Base-by-base conservation (phyloP, 78 protist species). In the Planoprotostelium fungivorum region DNA sequence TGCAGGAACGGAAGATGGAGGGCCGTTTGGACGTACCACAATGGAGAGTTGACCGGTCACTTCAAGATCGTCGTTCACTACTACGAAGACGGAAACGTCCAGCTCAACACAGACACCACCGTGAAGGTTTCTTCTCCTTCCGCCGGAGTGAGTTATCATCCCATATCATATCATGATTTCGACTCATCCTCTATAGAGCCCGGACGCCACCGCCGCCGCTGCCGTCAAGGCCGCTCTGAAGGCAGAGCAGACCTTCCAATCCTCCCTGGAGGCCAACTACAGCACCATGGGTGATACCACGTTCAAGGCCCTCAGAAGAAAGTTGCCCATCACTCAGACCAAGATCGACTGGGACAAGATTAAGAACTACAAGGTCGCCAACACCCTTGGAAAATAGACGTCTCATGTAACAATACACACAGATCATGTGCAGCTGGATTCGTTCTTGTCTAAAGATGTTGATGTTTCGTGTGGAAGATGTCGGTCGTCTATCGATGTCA, bases 71-170 rank as follows among this genome's bases (percentile, higher is more conserved):
- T 89, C 73, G 94, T 91, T 51, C 96, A 94, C 89, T 94, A 90
- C 90, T 94, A 90, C 86, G 94, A 90, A 36, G 97, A 93, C 83
- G 97, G 97, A 38, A 95, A 95, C 63, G 97, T 95, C 34, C 97
- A 95, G 88, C 85, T 95, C 35, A 95, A 90, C 51, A 90, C 97
- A 10, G 38, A 51, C 38, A 86, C 51, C 85, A 90, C 93, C 88
- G 83, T 83, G n/a, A 94, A 88, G 84, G 37, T 85, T 38, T 63
- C 90, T 36, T 86, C 92, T 16, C 35, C 93, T 5, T 85, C 93
- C 34, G 38, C 92, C 37, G 83, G 86, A 37, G 88, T 90, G 73
- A 38, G 88, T 90, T 51, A 83, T 37, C 29, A 51, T 9, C 37
- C 1, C 0, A 88, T 25, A 51, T 87, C 84, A 16, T 36, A 5